A percentile compares a stretch with the other conserved stretches of the same genome.
Evolutionary conservation across 257 asterid genomes (phyloP).

Genomic region (Handroanthus guayacan): DNA sequence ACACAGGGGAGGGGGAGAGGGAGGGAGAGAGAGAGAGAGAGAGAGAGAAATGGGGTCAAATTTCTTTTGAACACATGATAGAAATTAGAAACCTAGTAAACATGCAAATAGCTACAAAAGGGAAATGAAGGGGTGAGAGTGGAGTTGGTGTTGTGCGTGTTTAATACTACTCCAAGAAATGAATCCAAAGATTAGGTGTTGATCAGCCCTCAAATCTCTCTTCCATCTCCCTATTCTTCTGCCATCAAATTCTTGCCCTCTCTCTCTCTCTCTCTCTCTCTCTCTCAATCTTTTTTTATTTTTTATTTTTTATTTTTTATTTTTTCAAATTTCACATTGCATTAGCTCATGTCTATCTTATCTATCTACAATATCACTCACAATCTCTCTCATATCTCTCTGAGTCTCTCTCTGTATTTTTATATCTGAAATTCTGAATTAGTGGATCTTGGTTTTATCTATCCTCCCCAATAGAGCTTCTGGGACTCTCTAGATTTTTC

Average conservation of each 20-base stretch:
- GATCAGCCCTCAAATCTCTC: constrained; percentile 48
- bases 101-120: constrained; percentile 19
- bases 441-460: constrained; percentile 44
- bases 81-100: neutral
- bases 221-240: constrained; percentile 34
- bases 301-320: constrained; percentile 9
- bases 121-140: neutral
- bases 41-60: neutral
- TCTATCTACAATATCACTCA: constrained; percentile 17
- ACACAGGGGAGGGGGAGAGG: neutral
- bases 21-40: neutral
- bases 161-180: neutral
- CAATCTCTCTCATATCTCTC: constrained; percentile 17
- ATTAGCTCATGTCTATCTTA: constrained; percentile 20
- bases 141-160: neutral
- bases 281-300: neutral
- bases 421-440: constrained; percentile 24
- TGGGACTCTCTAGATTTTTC: constrained; percentile 30
- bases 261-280: neutral
- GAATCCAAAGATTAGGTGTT: constrained; percentile 40
- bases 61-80: neutral
- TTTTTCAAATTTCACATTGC: constrained; percentile 25
- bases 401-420: constrained; percentile 2
- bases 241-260: constrained; percentile 36
- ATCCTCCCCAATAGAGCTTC: constrained; percentile 36